Evolutionary conservation across 768 basidiomycete genomes (phyloP), one percentile per base, ranked within the genome.

Genomic region (Tricholoma furcatifolium): DNA sequence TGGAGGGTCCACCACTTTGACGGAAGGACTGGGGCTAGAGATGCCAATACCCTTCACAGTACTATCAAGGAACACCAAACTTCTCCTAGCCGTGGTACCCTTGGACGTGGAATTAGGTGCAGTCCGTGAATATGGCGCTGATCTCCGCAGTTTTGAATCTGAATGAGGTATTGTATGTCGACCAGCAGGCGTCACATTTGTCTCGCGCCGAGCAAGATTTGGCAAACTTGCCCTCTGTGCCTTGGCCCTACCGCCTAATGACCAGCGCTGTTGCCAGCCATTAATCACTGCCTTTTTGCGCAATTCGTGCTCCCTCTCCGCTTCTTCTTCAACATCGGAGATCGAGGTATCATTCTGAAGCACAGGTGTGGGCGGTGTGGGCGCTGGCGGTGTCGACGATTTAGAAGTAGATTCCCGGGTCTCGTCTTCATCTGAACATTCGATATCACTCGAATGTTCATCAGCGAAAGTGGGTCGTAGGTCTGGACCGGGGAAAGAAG

Each of bases 251-350:
- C 71, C 73, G n/a, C 74, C 72, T 53, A 65, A 47, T 61, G 75
- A 73, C 79, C 79, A 85, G 49, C 71, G 73, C 9, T 75, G 68
- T 71, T 76, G 72, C 83, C 83, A 84, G 17, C 80, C 83, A 42
- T 66, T 71, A 18, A 79, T 77, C 23, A 84, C 80, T 21, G 68
- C 66, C 43, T 75, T 66, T 32, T 64, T 66, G 34, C 71, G 71
- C 49, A 67, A 59, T 53, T 63, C 68, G 51, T 60, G 57, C 12
- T 62, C 64, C 20, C 43, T 55, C 56, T 48, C 62, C 9, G 52
- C 34, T 18, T 69, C 69, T 49, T 68, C 67, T 32, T 56, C 57
- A 43, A 70, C 67, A 24, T 64, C 60, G 7, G 3, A 58, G 32
- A 15, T 60, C 63, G 35, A 35, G 17, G 34, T 66, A 67, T 31